Evolutionary conservation across 2,329 filamentous ascomycete genomes (phyloP).

Genomic region (Penicillium sp.): DNA sequence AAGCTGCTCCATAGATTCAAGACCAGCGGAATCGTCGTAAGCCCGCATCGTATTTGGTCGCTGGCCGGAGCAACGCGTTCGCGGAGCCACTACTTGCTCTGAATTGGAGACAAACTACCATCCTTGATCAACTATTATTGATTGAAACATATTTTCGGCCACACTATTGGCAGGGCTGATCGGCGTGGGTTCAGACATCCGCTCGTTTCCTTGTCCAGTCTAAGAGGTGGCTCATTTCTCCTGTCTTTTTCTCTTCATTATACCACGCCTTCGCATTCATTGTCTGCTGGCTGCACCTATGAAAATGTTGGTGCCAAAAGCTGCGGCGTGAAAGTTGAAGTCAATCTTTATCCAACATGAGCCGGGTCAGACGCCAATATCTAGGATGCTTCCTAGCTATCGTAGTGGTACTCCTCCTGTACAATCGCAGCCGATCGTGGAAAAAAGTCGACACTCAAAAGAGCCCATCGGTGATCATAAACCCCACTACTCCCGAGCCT

Average conservation of each 20-base stretch:
- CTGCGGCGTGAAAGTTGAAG: neutral
- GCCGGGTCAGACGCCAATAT: conserved; percentile 23
- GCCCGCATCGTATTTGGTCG: conserved; percentile 7
- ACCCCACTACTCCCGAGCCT: neutral
- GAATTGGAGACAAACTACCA: neutral
- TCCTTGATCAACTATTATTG: neutral
- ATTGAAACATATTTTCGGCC: neutral
- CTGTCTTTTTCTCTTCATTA: neutral
- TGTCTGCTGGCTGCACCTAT: neutral
- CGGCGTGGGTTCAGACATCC: conserved; percentile 2
- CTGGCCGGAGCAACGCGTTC: conserved; percentile 12
- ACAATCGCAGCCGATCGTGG: conserved; percentile 49
- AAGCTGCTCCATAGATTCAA: neutral
- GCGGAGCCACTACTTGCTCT: conserved; percentile 9
- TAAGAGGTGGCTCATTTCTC: conserved; percentile 1
- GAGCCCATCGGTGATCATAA: neutral
- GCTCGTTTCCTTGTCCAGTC: conserved; percentile 5
- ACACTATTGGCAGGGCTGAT: conserved; percentile 7
- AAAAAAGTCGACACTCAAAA: neutral
- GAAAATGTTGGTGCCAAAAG: neutral
- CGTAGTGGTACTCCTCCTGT: conserved; percentile 21
- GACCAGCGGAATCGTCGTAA: conserved; percentile 14
- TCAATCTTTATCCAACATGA: conserved; percentile 19
- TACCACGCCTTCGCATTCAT: neutral
- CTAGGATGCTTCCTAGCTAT: conserved; percentile 18